Base-by-base conservation (phyloP, 1,284 basidiomycete genomes). In the Meripilus lineatus region DNA sequence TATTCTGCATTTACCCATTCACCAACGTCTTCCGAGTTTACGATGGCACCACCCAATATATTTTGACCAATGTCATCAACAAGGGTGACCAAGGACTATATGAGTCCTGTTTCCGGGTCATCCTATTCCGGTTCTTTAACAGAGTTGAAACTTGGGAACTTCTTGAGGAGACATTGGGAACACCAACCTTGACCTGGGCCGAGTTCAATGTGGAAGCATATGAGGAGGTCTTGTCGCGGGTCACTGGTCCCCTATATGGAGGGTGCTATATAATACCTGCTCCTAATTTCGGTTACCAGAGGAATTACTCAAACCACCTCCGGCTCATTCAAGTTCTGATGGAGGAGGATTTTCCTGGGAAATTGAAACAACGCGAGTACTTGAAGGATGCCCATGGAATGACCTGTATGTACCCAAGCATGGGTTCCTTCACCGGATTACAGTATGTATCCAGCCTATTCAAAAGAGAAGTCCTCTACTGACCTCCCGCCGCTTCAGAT, bases 21-120 rank as follows among this genome's bases (percentile, higher is more conserved):
- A 69, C 67, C 33, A 72, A 73, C 52, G 63, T 71, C 38, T 73
- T 63, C 46, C 64, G 71, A 28, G 60, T 68, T 11, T 63, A 64
- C 42, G 71, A 73, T 53, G 62, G 67, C 18, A 63, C 60, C 32
- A 66, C 67, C 10, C 70, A 72, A 48, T 73, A 64, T 41, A 58
- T 72, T 44, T 54, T 72, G 7, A 57, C 47, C n/a, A 48, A 65
- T 17, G 68, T 73, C 38, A 64, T 73, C 35, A 46, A 56, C 22
- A 48, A 63, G 32, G 69, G 70, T 23, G 53, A 56, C 38, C 63
- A 63, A 36, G 55, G 58, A 36, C 50, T 68, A 33, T 51, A 61
- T 21, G 71, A 73, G 46, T 57, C 62, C 20, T 66, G 63, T 50
- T 73, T 73, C 50, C 62, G 71, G 18, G 60, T 71, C 34, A 59